Conservation (phyloP, 192 early-diverging fungal genomes). For the Cetraspora pellucida region DNA sequence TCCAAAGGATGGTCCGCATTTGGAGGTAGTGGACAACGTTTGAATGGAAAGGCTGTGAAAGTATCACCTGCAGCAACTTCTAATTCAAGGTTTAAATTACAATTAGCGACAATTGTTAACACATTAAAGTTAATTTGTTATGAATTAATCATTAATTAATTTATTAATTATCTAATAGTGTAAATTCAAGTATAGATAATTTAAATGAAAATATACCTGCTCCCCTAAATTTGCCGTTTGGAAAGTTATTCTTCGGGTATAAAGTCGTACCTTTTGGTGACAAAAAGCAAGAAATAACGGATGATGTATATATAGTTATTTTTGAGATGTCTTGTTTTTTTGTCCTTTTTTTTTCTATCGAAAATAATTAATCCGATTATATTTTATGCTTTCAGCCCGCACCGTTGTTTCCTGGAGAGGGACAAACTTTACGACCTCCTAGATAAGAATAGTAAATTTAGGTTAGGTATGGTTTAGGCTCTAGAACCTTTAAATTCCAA, state of each 20-base stretch:
- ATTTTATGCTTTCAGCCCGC: too few relatives aligned
- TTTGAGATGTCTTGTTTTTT: too few relatives aligned
- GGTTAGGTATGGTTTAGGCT: too few relatives aligned
- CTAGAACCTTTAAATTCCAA: too few relatives aligned
- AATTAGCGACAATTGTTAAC: background rate
- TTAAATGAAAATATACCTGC: constrained; percentile 54
- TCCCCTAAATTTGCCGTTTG: constrained; percentile 80
- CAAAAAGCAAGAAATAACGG: constrained; percentile 40
- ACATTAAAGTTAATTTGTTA: background rate
- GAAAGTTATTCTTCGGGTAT: constrained; percentile 92
- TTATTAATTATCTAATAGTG: too few relatives aligned
- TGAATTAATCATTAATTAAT: constrained; percentile 25
- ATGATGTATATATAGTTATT: constrained; percentile 5
- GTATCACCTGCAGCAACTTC: constrained; percentile 28
- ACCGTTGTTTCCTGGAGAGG: too few relatives aligned
- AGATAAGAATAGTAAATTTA: too few relatives aligned
- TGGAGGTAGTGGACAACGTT: constrained; percentile 44
- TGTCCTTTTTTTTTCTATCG: too few relatives aligned
- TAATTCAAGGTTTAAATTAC: constrained; percentile 9
- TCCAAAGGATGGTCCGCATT: constrained; percentile 39
- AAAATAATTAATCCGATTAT: too few relatives aligned
- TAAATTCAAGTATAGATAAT: constrained; percentile 20
- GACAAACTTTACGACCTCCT: too few relatives aligned
- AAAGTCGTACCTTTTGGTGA: constrained; percentile 64
- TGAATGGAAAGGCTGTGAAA: constrained; percentile 43